Percentiles rank a stretch among this genome's conserved stretches.
These are phyloP conservation scores for Syzygium syzygioides DNA, from an alignment of 441 rosid genomes.

Conservation along the genomic window DNA sequence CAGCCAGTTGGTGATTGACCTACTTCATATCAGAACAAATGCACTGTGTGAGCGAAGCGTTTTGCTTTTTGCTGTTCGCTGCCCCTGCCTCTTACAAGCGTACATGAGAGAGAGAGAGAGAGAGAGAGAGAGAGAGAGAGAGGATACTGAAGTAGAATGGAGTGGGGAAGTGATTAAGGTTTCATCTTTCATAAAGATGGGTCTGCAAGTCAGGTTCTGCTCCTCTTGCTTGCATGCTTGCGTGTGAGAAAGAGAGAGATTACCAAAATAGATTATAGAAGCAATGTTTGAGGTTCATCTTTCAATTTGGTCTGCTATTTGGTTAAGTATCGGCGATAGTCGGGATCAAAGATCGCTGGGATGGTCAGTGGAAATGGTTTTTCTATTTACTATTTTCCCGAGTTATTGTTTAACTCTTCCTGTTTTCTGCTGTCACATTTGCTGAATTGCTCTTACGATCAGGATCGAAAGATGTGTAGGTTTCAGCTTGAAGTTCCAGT, in stretches of 20 bases:
- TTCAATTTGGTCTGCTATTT: neutral
- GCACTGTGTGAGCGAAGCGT: fast-evolving
- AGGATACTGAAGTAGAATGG: neutral
- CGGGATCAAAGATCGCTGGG: neutral
- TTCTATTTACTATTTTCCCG: neutral
- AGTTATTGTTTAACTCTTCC: neutral
- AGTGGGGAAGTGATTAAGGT: neutral
- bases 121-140: neutral
- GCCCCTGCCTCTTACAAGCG: neutral
- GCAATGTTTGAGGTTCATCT: neutral
- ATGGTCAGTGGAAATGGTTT: neutral
- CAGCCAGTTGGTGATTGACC: neutral
- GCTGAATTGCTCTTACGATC: neutral
- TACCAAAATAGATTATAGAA: neutral
- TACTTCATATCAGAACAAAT: neutral
- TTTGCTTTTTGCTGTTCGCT: neutral
- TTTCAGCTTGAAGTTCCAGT: neutral
- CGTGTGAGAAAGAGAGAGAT: neutral
- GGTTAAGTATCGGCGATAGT: too few relatives aligned
- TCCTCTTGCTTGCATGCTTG: neutral
- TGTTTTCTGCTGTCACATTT: neutral
- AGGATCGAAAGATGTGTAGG: neutral
- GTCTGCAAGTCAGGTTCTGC: neutral
- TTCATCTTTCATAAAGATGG: neutral
- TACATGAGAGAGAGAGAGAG: neutral